Conservation (phyloP, 2,329 filamentous ascomycete species). For the Didymella segeticola region DNA sequence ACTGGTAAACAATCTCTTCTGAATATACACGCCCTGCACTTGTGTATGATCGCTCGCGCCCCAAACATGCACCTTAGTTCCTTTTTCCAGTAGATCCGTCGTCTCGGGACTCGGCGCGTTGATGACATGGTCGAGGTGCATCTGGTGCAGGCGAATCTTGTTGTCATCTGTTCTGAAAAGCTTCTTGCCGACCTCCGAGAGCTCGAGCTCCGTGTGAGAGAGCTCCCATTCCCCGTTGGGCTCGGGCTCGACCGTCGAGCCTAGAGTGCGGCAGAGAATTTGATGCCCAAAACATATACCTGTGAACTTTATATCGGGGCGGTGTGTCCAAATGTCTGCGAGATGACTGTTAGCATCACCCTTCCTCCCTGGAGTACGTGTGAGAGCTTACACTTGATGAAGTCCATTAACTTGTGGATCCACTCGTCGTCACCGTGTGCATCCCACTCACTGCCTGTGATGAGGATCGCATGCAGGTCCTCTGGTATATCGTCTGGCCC, state of each 20-base stretch:
- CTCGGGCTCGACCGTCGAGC: constrained; percentile 48
- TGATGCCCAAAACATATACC: constrained; percentile 60
- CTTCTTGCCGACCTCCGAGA: constrained; percentile 50
- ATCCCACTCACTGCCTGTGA: constrained; percentile 58
- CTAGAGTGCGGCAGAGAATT: constrained; percentile 54
- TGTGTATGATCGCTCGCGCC: constrained; percentile 54
- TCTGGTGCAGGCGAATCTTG: constrained; percentile 54
- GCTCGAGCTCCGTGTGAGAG: constrained; percentile 51
- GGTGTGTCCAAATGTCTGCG: constrained; percentile 57
- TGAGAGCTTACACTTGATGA: constrained; percentile 53
- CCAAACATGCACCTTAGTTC: constrained; percentile 58
- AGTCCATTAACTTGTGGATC: constrained; percentile 52
- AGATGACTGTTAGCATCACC: background rate
- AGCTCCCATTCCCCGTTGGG: constrained; percentile 56
- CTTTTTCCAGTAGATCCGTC: constrained; percentile 33
- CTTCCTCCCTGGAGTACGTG: background rate
- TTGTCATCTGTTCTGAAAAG: constrained; percentile 49
- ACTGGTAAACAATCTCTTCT: constrained; percentile 54
- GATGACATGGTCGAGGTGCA: constrained; percentile 57
- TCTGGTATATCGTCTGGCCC: constrained; percentile 56
- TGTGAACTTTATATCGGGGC: constrained; percentile 59
- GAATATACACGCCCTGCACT: constrained; percentile 56
- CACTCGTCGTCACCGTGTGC: constrained; percentile 55
- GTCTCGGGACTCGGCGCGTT: constrained; percentile 38
- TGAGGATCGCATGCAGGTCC: constrained; percentile 53